Conservation (phyloP, 768 basidiomycete species). For the Gloeophyllum trabeum region DNA sequence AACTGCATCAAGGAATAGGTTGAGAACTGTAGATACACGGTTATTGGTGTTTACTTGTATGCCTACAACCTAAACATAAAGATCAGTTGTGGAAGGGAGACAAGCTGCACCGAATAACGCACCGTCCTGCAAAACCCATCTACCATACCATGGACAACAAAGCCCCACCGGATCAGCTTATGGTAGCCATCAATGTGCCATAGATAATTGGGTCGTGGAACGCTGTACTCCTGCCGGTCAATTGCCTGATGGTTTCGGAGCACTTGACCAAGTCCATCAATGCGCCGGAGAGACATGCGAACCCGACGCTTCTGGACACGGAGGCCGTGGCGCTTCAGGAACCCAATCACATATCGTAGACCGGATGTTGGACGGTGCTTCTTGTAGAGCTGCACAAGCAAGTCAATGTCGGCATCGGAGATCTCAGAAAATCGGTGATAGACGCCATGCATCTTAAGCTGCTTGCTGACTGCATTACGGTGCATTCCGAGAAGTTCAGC, state of each 20-base stretch:
- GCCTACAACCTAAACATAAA: slow-evolving; percentile 9
- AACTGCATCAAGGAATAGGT: slow-evolving; percentile 12
- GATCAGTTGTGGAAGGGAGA: not conserved
- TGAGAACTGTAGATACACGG: slow-evolving; percentile 12
- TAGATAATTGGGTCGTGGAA: slow-evolving; percentile 9
- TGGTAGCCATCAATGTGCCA: slow-evolving; percentile 16
- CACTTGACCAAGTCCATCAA: not conserved
- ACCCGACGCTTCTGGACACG: slow-evolving; percentile 16
- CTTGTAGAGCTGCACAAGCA: slow-evolving; percentile 7
- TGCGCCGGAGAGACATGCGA: not conserved
- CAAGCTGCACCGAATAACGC: slow-evolving; percentile 1
- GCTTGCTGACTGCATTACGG: not conserved
- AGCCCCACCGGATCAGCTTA: slow-evolving; percentile 11
- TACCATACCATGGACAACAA: slow-evolving; percentile 14
- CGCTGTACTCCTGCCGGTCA: slow-evolving; percentile 5
- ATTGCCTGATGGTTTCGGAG: slow-evolving; percentile 1
- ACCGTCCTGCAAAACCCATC: slow-evolving; percentile 27
- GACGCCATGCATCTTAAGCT: slow-evolving; percentile 1
- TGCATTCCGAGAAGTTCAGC: slow-evolving; percentile 2
- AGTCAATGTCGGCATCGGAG: slow-evolving; percentile 5
- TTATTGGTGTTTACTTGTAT: slow-evolving; percentile 16
- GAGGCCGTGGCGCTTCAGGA: slow-evolving; percentile 14
- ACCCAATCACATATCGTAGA: slow-evolving; percentile 16
- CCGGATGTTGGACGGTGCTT: slow-evolving; percentile 14
- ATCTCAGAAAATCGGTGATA: not conserved